Evolutionary conservation across 106 monocot genomes (phyloP).

Genomic region (Apostasia shenzhenica): DNA sequence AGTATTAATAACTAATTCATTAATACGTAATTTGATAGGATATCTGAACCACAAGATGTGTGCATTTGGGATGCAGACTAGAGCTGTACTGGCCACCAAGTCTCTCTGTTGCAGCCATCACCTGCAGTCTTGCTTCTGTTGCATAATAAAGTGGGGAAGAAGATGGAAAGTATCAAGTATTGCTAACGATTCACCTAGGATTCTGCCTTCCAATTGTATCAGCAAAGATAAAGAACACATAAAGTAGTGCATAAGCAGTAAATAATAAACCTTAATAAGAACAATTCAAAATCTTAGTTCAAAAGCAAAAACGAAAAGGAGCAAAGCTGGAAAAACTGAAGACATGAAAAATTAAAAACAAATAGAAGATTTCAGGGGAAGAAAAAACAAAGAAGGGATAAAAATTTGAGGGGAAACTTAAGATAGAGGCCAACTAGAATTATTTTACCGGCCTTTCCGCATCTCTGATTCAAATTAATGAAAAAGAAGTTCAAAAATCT

Average conservation of each 20-base stretch:
- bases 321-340: too few species aligned
- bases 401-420: too few species aligned
- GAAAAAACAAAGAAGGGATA: too few species aligned
- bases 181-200: background rate
- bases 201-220: background rate
- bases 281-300: too few species aligned
- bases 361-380: too few species aligned
- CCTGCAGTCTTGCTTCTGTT: conserved; percentile 92
- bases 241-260: too few species aligned
- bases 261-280: too few species aligned
- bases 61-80: conserved; percentile 87
- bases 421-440: too few species aligned
- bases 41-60: conserved; percentile 98
- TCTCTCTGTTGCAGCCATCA: conserved; percentile 79
- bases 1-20: background rate
- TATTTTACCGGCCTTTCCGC: background rate
- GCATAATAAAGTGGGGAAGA: conserved; percentile 8
- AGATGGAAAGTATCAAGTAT: background rate
- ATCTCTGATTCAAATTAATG: background rate
- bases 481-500: conserved; percentile 1
- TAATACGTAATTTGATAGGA: conserved; percentile 34
- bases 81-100: conserved; percentile 88
- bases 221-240: too few species aligned
- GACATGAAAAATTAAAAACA: too few species aligned
- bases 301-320: too few species aligned